phyloP scores from a whole-genome alignment of 148 eudicot species.

The Drosera capensis region DNA sequence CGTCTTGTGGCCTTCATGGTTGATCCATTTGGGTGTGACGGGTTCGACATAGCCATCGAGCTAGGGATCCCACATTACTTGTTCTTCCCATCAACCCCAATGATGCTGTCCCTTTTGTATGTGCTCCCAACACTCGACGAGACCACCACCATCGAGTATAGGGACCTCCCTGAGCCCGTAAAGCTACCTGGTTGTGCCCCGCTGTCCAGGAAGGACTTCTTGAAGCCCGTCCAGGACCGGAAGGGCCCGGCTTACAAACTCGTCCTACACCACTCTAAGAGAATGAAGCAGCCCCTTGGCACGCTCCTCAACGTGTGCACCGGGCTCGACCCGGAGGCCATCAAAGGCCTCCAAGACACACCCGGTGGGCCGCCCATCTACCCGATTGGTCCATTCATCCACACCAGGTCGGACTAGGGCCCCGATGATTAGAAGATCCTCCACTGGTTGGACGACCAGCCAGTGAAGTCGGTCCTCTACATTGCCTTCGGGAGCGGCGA shows the following conservation, averaged over 20 bases:
- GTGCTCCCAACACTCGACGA: constrained; percentile 4
- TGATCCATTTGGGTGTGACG: constrained; percentile 27
- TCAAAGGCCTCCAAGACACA: constrained; percentile 3
- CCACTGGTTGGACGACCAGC: constrained; percentile 12
- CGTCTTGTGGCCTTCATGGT: constrained; percentile 14
- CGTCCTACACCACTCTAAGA: constrained; percentile 9
- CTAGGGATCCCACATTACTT: constrained; percentile 13
- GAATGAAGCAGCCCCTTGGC: constrained; percentile 8
- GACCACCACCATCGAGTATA: constrained; percentile 4
- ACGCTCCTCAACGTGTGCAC: constrained; percentile 6
- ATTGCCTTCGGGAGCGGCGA: constrained; percentile 34
- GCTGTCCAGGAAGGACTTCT: constrained; percentile 8
- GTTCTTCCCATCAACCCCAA: constrained; percentile 25
- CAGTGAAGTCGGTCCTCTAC: constrained; percentile 16
- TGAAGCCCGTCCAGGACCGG: constrained; percentile 15
- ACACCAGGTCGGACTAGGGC: constrained; percentile 1
- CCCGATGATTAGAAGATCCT: constrained; percentile 2
- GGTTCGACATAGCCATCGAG: constrained; percentile 18
- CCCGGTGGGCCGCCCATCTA: constrained; percentile 17
- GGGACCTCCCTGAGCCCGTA: constrained; percentile 7
- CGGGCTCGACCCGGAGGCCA: constrained; percentile 7
- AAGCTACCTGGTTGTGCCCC: constrained; percentile 7
- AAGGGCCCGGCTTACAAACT: constrained; percentile 12
- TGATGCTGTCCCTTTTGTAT: constrained; percentile 10
- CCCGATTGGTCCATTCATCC: constrained; percentile 19